Percentiles rank a stretch among this genome's conserved stretches.
These are phyloP conservation scores for Fistulinella prunicolor DNA, from an alignment of 768 basidiomycete species.

Conservation along the genomic window DNA sequence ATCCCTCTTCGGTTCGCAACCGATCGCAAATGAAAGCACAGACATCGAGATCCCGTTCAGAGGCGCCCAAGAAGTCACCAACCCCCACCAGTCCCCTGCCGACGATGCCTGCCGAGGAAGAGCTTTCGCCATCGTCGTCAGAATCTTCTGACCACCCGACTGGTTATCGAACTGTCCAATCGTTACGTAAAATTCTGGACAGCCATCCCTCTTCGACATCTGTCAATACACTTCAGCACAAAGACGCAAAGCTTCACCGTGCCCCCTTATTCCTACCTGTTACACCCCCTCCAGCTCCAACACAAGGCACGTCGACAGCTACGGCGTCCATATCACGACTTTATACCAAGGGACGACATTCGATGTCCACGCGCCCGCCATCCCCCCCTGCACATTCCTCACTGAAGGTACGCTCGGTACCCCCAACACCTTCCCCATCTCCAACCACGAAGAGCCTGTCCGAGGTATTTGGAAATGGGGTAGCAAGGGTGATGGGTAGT, in stretches of 20 bases:
- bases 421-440: constrained; percentile 37
- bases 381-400: constrained; percentile 57
- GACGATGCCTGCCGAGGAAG: constrained; percentile 59
- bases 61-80: constrained; percentile 28
- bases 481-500: constrained; percentile 35
- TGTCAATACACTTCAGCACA: constrained; percentile 14
- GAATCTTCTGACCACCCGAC: constrained; percentile 49
- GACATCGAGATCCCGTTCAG: constrained; percentile 26
- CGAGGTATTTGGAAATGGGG: constrained; percentile 28
- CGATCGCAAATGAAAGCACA: constrained; percentile 7
- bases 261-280: constrained; percentile 34
- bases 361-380: constrained; percentile 60
- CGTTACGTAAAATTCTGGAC: constrained; percentile 68
- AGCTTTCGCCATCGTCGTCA: constrained; percentile 48
- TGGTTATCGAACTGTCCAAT: constrained; percentile 62
- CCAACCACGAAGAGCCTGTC: constrained; percentile 26
- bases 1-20: constrained; percentile 15
- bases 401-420: constrained; percentile 39
- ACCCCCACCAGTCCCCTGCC: constrained; percentile 28
- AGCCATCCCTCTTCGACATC: constrained; percentile 39
- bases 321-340: constrained; percentile 79
- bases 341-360: constrained; percentile 58
- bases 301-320: constrained; percentile 64
- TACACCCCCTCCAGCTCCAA: constrained; percentile 49
- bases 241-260: constrained; percentile 12